phyloP scores from a whole-genome alignment of 2,329 filamentous ascomycete species.

The Diaporthe caulivora region DNA sequence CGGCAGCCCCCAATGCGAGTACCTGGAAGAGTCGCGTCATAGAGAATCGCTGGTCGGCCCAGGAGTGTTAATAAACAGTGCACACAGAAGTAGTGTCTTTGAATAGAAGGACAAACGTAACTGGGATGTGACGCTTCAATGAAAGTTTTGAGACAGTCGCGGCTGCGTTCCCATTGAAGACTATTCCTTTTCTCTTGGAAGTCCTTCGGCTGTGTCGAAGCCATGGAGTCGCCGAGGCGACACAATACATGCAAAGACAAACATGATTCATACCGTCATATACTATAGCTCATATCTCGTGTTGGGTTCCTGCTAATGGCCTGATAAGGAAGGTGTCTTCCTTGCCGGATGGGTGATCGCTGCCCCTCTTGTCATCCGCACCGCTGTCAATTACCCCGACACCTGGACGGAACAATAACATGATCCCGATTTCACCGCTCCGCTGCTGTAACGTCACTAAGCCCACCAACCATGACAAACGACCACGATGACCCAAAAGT shows the following conservation, averaged over 20 bases:
- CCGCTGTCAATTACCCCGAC: constrained; percentile 27
- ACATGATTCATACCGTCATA: constrained; percentile 6
- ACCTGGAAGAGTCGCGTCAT: constrained; percentile 8
- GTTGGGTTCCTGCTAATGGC: background rate
- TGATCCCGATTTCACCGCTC: background rate
- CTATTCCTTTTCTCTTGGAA: background rate
- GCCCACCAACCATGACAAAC: constrained; percentile 12
- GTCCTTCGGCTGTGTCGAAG: background rate
- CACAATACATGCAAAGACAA: background rate
- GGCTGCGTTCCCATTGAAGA: background rate
- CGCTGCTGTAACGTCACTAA: constrained; percentile 9
- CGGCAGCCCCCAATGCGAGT: constrained; percentile 4
- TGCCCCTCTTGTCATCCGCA: constrained; percentile 17
- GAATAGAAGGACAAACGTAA: background rate
- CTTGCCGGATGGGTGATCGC: constrained; percentile 18
- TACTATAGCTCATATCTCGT: constrained; percentile 15
- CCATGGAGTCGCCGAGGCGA: background rate
- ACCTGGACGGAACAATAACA: background rate
- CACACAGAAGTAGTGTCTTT: background rate
- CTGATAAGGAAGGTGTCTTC: constrained; percentile 28
- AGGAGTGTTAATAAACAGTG: background rate
- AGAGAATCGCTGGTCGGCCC: background rate
- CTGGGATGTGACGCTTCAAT: background rate
- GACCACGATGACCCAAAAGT: no score
- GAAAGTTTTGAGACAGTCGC: background rate